Conservation (phyloP, 768 basidiomycete species). For the Sarcodon sp. region DNA sequence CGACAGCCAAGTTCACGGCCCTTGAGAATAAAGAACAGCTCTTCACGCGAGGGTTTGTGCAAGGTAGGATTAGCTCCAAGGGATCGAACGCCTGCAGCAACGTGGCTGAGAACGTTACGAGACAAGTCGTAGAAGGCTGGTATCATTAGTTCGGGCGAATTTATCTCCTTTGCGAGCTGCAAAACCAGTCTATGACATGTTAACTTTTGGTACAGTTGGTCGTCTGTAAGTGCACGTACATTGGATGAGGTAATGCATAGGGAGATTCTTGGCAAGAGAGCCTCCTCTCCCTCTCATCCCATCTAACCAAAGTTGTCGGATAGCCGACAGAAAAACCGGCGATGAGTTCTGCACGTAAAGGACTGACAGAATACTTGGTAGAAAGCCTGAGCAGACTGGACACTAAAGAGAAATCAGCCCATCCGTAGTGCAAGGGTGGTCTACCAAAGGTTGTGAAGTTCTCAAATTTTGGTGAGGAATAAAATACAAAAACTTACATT, state of each 20-base stretch:
- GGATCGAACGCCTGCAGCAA: conserved; percentile 33
- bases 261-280: conserved; percentile 32
- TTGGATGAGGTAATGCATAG: conserved; percentile 48
- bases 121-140: conserved; percentile 76
- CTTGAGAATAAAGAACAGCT: conserved; percentile 47
- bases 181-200: conserved; percentile 39
- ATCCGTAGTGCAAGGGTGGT: background rate
- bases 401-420: conserved; percentile 32
- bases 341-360: conserved; percentile 44
- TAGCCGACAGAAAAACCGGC: conserved; percentile 37
- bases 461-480: background rate
- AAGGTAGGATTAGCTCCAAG: conserved; percentile 18
- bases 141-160: conserved; percentile 47
- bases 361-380: conserved; percentile 49
- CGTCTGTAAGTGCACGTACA: conserved; percentile 27
- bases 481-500: conserved; percentile 29
- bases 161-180: conserved; percentile 46
- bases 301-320: conserved; percentile 48
- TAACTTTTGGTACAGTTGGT: no score
- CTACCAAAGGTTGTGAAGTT: no score
- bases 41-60: conserved; percentile 33
- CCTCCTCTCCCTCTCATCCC: conserved; percentile 55
- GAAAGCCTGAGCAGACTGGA: conserved; percentile 48
- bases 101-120: conserved; percentile 49
- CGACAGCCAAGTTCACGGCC: conserved; percentile 65